Conservation (phyloP, 106 monocot genomes). For the Platanthera guangdongensis region DNA sequence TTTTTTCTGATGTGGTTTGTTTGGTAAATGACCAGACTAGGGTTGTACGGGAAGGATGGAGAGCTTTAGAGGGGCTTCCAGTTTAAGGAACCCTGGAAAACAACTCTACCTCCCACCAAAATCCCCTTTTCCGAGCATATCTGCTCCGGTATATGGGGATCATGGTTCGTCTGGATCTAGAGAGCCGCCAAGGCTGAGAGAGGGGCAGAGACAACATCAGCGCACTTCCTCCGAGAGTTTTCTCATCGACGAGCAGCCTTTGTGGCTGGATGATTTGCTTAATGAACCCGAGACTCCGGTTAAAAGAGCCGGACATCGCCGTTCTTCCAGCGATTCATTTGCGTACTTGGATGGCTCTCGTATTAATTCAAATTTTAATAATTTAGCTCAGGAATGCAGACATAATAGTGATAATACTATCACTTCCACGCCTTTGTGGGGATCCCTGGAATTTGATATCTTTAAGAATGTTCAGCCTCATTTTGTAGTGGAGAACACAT, state of each 20-base stretch:
- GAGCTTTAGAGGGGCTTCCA: constrained; percentile 14
- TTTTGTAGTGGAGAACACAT: constrained; percentile 9
- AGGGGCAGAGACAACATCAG: constrained; percentile 42
- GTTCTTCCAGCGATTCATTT: constrained; percentile 87
- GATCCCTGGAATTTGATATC: constrained; percentile 25
- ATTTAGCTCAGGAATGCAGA: constrained; percentile 15
- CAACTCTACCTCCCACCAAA: constrained; percentile 46
- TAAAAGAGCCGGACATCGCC: constrained; percentile 47
- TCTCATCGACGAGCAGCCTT: constrained; percentile 85
- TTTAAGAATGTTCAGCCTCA: constrained; percentile 7
- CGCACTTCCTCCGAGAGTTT: constrained; percentile 84
- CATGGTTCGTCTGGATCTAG: constrained; percentile 23
- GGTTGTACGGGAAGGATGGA: constrained; percentile 19
- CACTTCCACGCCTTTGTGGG: constrained; percentile 17
- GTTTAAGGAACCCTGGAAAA: constrained; percentile 30
- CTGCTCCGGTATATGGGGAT: constrained; percentile 28
- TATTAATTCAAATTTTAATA: constrained; percentile 18
- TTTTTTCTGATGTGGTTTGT: no score
- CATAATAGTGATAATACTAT: constrained; percentile 4
- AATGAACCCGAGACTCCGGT: constrained; percentile 71
- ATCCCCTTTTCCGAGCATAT: constrained; percentile 29
- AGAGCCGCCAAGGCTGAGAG: constrained; percentile 19
- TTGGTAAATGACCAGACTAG: background rate
- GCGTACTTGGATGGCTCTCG: constrained; percentile 34
- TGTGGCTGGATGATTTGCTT: constrained; percentile 92